A percentile compares a stretch with the other conserved stretches of the same genome.
phyloP scores from a whole-genome alignment of 1,284 basidiomycete genomes.

The Marasmius fiardii region DNA sequence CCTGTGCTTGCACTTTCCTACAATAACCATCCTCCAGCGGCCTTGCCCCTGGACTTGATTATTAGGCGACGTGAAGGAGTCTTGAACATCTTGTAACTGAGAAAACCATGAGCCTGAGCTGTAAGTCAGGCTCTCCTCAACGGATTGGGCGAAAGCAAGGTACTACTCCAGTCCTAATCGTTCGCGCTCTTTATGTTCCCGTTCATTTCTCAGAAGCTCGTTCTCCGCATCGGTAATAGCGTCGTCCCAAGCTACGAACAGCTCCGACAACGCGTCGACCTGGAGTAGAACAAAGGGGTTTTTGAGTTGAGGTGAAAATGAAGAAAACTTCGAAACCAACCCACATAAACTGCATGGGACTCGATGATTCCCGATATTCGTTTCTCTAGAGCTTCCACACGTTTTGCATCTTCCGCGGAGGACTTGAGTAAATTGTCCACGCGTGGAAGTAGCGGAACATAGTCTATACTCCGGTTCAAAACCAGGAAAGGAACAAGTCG shows the following conservation, averaged over 20 bases:
- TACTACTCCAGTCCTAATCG: slow-evolving; percentile 47
- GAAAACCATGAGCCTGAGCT: no score
- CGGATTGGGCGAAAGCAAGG: no score
- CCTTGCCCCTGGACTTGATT: no score
- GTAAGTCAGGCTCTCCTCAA: no score
- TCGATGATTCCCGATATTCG: slow-evolving; percentile 63
- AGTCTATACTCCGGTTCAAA: slow-evolving; percentile 36
- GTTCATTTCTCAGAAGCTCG: slow-evolving; percentile 51
- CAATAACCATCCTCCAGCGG: no score
- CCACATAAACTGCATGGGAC: slow-evolving; percentile 64
- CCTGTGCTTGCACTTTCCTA: no score
- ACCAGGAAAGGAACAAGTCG: slow-evolving; percentile 1
- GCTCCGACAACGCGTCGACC: slow-evolving; percentile 74
- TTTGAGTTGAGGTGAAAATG: background rate
- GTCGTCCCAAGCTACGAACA: slow-evolving; percentile 81
- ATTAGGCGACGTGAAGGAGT: no score
- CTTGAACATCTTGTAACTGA: no score
- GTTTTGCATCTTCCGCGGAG: slow-evolving; percentile 54
- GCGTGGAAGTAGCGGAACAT: slow-evolving; percentile 59
- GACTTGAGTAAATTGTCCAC: slow-evolving; percentile 52
- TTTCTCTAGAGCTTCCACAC: slow-evolving; percentile 56
- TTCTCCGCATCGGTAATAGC: slow-evolving; percentile 61
- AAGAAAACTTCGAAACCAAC: slow-evolving; percentile 19
- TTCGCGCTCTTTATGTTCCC: slow-evolving; percentile 51
- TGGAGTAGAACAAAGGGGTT: slow-evolving; percentile 26